Base-by-base conservation (phyloP, 1,139 yeast genomes). In the Blastobotrys serpentis region DNA sequence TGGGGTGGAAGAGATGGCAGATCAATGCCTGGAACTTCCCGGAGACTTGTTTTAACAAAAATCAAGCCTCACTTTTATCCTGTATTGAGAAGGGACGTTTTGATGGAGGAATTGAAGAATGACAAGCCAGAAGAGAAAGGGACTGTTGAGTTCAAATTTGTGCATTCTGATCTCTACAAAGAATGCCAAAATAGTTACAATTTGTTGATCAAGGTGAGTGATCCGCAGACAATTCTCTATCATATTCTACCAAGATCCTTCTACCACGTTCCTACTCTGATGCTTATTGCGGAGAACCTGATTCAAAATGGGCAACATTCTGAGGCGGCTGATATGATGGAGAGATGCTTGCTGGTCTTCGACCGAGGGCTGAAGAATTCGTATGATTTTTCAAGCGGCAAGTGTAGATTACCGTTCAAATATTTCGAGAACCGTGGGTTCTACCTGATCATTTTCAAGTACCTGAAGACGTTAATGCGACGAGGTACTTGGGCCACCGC, bases 1-100 rank as follows among this genome's bases (percentile, higher is more conserved):
- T 87, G 95, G 94, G 84, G 89, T 43, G 95, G 95, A 0, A 78
- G 80, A 56, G 95, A 86, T 61, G 79, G 83, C 50, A 68, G 84
- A 45, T 71, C 81, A 10, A 78, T 86, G 4, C 90, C 95, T 0
- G 94, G 94, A 6, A 78, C 87, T 0, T 68, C 82, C 0, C 74
- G 89, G 54, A 84, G 84, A 56, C 67, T 86, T 45, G 72, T 79
- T 8, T 72, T 88, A 51, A 82, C 95, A 0, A 81, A 82, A 58
- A 80, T 88, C 38, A 78, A 84, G 62, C 90, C 86, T 54, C 94
- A 86, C 62, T 87, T 92, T 86, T 66, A 86, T 14, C 95, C 95
- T 0, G 79, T 88, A 0, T 70, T 78, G 16, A 75, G 76, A 50
- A 82, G 83, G 52, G 85, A 86, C 4, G 63, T 86, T 42, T 63